Evolutionary conservation across 139 green algal genomes (phyloP), one percentile per base, ranked within the genome.

Genomic region (Nannochloris sp.): DNA sequence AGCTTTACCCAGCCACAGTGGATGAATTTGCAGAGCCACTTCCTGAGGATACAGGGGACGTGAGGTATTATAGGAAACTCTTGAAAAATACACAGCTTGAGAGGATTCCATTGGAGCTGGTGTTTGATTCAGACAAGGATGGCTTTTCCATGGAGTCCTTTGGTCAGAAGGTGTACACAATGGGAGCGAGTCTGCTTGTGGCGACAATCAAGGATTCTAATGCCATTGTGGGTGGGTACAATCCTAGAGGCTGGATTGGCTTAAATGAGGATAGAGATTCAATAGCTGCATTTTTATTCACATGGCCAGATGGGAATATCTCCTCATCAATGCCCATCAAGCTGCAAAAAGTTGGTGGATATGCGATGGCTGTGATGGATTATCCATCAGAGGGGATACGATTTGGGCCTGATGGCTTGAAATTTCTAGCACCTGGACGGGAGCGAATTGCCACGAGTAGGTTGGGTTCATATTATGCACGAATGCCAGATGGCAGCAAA

Each of bases 231-330:
- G 85, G 85, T 4, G 85, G 83, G 6, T 92, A 88, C 61, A 92
- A 92, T 48, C 78, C 85, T 0, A 60, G 70, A 21, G 76, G 82
- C 37, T 89, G 68, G 68, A 78, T 83, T 53, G 70, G 76, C 3
- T 60, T 92, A 15, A 76, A 83, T 1, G 85, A 92, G 44, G 75
- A 88, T 60, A 37, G 81, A 2, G 73, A 84, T 61, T 73, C 71
- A 21, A 83, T 81, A 49, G 81, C 81, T 23, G 79, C 83, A 11
- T 92, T 92, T 61, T 66, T 92, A 10, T 92, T 92, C 71, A 83
- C 73, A 4, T 92, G 79, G 77, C 73, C 71, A 3, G 59, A 81
- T 34, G 82, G 85, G 11, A 67, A 85, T 65, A 24, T 62, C 2
- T 75, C 60, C 7, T 56, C 21, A 15, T 60, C 67, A 48, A 44